Percentiles rank a stretch among this genome's conserved stretches.
Conservation (phyloP, 2,329 filamentous ascomycete species). For the Cryphonectria radicalis region DNA sequence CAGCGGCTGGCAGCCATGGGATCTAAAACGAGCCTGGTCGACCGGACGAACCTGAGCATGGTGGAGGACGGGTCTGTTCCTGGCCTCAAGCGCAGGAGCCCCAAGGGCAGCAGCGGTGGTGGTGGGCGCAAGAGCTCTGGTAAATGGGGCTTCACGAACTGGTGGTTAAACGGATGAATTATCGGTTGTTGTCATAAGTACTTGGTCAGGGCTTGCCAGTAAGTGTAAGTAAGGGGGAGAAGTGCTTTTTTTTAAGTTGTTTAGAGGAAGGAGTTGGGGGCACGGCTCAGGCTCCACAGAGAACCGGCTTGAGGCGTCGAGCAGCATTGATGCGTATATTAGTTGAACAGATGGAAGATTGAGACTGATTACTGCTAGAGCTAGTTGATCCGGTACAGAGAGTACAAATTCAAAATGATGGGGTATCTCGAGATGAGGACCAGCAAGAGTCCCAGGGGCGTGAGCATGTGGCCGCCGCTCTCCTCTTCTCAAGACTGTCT, state of each 20-base stretch:
- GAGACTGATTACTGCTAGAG: background rate
- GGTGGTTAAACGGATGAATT: constrained; percentile 26
- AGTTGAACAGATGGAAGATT: background rate
- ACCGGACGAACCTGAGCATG: constrained; percentile 26
- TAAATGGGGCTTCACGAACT: constrained; percentile 26
- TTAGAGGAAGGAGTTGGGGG: background rate
- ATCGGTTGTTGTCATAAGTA: background rate
- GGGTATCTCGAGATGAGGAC: background rate
- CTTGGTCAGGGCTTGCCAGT: background rate
- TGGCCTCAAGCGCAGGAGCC: constrained; percentile 16
- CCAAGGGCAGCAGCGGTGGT: constrained; percentile 16
- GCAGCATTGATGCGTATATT: background rate
- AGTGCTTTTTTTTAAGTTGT: background rate
- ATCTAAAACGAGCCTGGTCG: constrained; percentile 18
- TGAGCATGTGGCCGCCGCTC: background rate
- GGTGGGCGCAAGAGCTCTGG: constrained; percentile 22
- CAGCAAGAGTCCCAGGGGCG: background rate
- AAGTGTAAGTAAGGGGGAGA: background rate
- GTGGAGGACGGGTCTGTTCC: constrained; percentile 3
- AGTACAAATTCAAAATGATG: background rate
- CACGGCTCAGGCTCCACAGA: background rate
- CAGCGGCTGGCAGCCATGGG: constrained; percentile 10
- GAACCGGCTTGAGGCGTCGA: background rate
- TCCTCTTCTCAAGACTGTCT: background rate
- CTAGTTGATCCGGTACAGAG: background rate